Conservation (phyloP, 352 stramenopile species). For the Globisporangium acanthophoron region DNA sequence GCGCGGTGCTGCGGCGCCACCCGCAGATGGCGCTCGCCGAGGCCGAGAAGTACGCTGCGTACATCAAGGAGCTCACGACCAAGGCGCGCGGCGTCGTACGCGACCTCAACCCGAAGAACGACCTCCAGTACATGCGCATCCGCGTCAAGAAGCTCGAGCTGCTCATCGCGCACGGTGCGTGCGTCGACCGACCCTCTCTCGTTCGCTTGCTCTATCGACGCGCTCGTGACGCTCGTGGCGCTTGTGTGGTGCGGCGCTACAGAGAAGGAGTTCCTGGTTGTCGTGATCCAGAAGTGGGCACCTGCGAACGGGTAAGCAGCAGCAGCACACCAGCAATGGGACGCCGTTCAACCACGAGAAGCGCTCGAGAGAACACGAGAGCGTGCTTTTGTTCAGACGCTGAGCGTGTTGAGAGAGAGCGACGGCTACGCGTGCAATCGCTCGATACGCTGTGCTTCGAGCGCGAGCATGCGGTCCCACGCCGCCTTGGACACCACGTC, state of each 20-base stretch:
- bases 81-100: constrained; percentile 90
- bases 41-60: constrained; percentile 89
- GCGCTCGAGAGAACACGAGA: neutral
- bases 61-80: constrained; percentile 89
- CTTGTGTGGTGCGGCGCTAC: neutral
- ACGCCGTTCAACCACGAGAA: neutral
- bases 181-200: no score
- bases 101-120: constrained; percentile 94
- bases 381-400: neutral
- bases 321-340: neutral
- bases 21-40: constrained; percentile 87
- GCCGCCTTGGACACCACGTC: constrained; percentile 32
- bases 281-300: constrained; percentile 93
- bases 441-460: constrained; percentile 41
- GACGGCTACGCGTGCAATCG: constrained; percentile 12
- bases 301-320: constrained; percentile 26
- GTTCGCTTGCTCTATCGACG: neutral
- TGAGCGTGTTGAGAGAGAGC: neutral
- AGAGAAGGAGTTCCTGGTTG: constrained; percentile 92
- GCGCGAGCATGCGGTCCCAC: constrained; percentile 56
- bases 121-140: constrained; percentile 92
- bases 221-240: neutral
- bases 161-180: constrained; percentile 87
- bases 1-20: constrained; percentile 86
- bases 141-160: constrained; percentile 91